These are phyloP conservation scores for Pseudisothecium myosuroides DNA, from an alignment of 225 moss, liverwort and hornwort genomes.

Conservation along the genomic window DNA sequence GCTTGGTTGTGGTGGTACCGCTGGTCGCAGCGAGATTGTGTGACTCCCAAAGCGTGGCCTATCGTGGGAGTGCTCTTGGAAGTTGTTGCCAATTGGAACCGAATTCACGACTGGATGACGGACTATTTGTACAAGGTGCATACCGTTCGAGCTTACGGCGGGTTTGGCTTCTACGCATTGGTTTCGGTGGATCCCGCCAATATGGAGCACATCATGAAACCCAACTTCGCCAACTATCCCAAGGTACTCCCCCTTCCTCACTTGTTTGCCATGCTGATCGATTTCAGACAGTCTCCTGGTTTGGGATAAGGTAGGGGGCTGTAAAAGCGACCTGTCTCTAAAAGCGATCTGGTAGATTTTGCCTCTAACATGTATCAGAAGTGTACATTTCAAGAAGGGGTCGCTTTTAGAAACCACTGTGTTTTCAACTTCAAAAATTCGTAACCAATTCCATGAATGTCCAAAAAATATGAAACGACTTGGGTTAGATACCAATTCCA, in stretches of 20 bases:
- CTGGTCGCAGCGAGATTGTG: conserved; percentile 6
- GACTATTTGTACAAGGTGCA: background rate
- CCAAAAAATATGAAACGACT: too few relatives aligned
- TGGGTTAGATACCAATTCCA: too few relatives aligned
- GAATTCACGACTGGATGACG: conserved; percentile 14
- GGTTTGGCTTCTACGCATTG: background rate
- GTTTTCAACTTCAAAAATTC: too few relatives aligned
- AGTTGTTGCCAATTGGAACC: background rate
- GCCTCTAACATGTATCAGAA: too few relatives aligned
- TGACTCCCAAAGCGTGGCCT: conserved; percentile 22
- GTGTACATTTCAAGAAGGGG: too few relatives aligned
- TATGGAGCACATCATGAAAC: conserved; percentile 39
- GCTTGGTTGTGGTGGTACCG: conserved; percentile 23
- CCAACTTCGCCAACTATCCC: conserved; percentile 37
- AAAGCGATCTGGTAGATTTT: too few relatives aligned
- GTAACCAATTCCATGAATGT: too few relatives aligned
- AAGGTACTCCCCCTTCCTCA: background rate
- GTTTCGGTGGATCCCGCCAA: conserved; percentile 7
- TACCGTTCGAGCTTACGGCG: background rate
- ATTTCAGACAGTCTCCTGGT: too few relatives aligned
- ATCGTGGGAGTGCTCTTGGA: conserved; percentile 4
- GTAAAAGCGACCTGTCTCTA: too few relatives aligned
- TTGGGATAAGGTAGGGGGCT: too few relatives aligned
- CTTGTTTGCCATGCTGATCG: background rate
- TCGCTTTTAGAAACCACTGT: too few relatives aligned